phyloP scores from a whole-genome alignment of 2,329 filamentous ascomycete genomes.

The Trichoderma koningii region DNA sequence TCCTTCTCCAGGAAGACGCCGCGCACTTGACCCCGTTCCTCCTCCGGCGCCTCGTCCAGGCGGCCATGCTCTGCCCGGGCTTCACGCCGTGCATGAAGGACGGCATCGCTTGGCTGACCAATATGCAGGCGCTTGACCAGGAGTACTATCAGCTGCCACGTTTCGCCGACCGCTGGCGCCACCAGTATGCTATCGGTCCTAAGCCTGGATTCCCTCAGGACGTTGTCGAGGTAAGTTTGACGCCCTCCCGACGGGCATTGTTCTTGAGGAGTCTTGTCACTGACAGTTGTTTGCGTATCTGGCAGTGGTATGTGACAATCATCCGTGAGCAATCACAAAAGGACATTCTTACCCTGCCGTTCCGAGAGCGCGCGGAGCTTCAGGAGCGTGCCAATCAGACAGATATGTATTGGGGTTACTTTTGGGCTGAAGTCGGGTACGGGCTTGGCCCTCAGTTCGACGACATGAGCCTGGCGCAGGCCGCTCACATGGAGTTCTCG shows the following conservation, averaged over 20 bases:
- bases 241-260: background rate
- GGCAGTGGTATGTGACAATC: constrained; percentile 58
- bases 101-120: constrained; percentile 51
- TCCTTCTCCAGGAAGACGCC: constrained; percentile 44
- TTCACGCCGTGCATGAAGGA: constrained; percentile 65
- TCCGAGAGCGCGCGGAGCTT: constrained; percentile 42
- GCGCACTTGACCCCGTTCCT: constrained; percentile 56
- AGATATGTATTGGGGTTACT: constrained; percentile 55
- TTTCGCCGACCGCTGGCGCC: constrained; percentile 52
- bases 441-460: constrained; percentile 48
- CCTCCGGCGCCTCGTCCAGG: constrained; percentile 53
- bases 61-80: constrained; percentile 59
- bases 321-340: constrained; percentile 56
- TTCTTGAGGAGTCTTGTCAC: background rate
- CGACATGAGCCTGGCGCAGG: constrained; percentile 50
- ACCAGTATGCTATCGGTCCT: constrained; percentile 54
- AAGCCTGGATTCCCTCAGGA: constrained; percentile 54
- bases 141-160: constrained; percentile 50
- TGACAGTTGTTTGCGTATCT: background rate
- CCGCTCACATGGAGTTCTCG: constrained; percentile 50
- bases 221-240: constrained; percentile 54
- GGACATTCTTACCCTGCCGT: constrained; percentile 43
- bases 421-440: constrained; percentile 52
- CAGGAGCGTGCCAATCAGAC: constrained; percentile 43
- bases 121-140: constrained; percentile 34